A percentile compares a stretch with the other conserved stretches of the same genome.
phyloP scores from a whole-genome alignment of 169 alveolate species.

The Theileria luwenshuni region DNA sequence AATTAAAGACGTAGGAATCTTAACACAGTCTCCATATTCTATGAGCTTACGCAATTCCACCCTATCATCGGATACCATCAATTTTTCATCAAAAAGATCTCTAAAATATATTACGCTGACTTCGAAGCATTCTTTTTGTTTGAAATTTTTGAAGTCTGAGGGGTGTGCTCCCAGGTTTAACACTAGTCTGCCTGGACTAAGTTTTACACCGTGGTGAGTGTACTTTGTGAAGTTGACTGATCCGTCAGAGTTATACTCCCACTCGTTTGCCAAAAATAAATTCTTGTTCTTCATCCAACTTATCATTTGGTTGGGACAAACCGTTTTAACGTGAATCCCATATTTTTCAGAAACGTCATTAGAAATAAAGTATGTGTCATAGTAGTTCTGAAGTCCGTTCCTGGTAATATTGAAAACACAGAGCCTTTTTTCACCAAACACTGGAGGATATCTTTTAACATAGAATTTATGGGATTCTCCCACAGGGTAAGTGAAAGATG shows the following conservation, averaged over 20 bases:
- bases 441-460: slow-evolving; percentile 23
- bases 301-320: slow-evolving; percentile 5
- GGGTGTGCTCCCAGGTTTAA: slow-evolving; percentile 7
- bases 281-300: slow-evolving; percentile 23
- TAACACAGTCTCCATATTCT: slow-evolving; percentile 60
- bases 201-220: not conserved
- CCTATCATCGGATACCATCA: slow-evolving; percentile 26
- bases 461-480: slow-evolving; percentile 44
- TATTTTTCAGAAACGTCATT: slow-evolving; percentile 32
- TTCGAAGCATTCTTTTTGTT: slow-evolving; percentile 15
- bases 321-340: slow-evolving; percentile 47
- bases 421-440: slow-evolving; percentile 25
- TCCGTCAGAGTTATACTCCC: slow-evolving; percentile 17
- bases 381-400: slow-evolving; percentile 41
- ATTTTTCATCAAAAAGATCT: slow-evolving; percentile 26
- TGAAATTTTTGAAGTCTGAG: not conserved
- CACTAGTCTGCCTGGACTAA: slow-evolving; percentile 40
- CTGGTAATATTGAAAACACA: slow-evolving; percentile 42
- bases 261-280: slow-evolving; percentile 16
- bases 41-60: slow-evolving; percentile 32
- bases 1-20: slow-evolving; percentile 50
- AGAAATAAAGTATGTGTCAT: slow-evolving; percentile 51
- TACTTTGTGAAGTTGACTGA: not conserved
- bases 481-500: slow-evolving; percentile 37
- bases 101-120: slow-evolving; percentile 58